Percentiles rank a stretch among this genome's conserved stretches.
phyloP scores from a whole-genome alignment of 805 yeast species.

The Yamadazyma akitaensis region DNA sequence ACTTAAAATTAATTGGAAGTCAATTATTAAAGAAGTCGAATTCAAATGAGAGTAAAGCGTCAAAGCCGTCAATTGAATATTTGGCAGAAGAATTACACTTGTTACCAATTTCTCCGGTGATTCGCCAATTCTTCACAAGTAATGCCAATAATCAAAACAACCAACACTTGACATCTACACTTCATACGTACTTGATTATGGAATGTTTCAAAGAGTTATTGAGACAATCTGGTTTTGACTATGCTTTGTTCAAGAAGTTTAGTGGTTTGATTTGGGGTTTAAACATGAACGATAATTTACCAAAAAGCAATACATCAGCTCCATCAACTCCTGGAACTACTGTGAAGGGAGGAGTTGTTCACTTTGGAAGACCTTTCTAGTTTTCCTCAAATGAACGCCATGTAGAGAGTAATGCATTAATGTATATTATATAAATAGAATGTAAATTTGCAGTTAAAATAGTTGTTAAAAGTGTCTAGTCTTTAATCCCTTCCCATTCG shows the following conservation, averaged over 20 bases:
- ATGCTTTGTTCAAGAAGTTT: conserved; percentile 28
- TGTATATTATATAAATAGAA: conserved; percentile 7
- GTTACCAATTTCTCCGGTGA: conserved; percentile 55
- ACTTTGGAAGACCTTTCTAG: conserved; percentile 29
- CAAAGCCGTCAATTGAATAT: conserved; percentile 52
- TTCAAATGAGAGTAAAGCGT: conserved; percentile 14
- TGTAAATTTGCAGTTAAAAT: not conserved
- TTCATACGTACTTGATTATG: conserved; percentile 63
- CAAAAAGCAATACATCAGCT: conserved; percentile 9
- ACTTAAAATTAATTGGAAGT: conserved; percentile 59
- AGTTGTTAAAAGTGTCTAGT: conserved; percentile 11
- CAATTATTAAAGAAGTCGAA: conserved; percentile 26
- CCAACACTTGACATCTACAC: conserved; percentile 45
- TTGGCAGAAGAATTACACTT: conserved; percentile 66
- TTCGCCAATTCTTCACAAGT: conserved; percentile 37
- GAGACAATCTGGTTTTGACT: conserved; percentile 24
- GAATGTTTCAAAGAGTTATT: conserved; percentile 60
- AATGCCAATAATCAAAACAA: conserved; percentile 23
- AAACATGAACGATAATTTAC: conserved; percentile 17
- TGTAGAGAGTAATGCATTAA: conserved; percentile 4
- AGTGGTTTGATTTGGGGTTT: conserved; percentile 55
- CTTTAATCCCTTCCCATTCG: conserved; percentile 28
- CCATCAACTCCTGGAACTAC: conserved; percentile 25
- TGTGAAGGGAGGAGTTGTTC: conserved; percentile 23
- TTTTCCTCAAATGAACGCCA: not conserved